Evolutionary conservation across 2,329 filamentous ascomycete species (phyloP).

Genomic region (Cladophialophora bantiana): DNA sequence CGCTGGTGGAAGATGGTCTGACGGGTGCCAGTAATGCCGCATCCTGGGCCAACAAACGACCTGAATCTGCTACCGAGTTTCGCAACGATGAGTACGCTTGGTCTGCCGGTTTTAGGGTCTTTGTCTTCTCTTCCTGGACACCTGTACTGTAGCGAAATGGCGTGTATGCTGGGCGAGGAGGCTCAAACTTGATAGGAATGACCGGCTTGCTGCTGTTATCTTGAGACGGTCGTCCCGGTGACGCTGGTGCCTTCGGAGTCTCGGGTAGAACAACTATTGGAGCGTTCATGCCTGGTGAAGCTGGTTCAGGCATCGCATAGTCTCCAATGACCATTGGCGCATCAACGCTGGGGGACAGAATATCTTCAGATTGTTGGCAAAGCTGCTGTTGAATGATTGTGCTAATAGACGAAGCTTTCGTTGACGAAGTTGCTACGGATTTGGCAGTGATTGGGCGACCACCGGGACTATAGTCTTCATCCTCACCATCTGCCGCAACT

Average conservation of each 20-base stretch:
- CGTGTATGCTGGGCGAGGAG: slow-evolving; percentile 52
- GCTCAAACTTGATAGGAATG: slow-evolving; percentile 42
- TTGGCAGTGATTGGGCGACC: slow-evolving; percentile 14
- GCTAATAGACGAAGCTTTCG: not conserved
- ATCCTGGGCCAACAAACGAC: slow-evolving; percentile 51
- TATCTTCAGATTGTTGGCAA: slow-evolving; percentile 32
- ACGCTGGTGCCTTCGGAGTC: slow-evolving; percentile 8
- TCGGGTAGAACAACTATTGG: slow-evolving; percentile 30
- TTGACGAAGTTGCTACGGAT: not conserved
- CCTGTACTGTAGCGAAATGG: slow-evolving; percentile 55
- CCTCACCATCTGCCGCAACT: slow-evolving; percentile 40
- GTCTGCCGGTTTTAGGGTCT: slow-evolving; percentile 52
- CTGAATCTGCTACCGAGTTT: slow-evolving; percentile 53
- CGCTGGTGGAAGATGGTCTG: slow-evolving; percentile 37
- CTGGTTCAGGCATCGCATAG: slow-evolving; percentile 33
- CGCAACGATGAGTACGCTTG: slow-evolving; percentile 57
- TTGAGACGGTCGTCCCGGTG: slow-evolving; percentile 17
- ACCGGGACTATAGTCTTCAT: slow-evolving; percentile 56
- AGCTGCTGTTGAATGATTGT: slow-evolving; percentile 23
- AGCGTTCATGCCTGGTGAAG: slow-evolving; percentile 37
- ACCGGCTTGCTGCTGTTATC: slow-evolving; percentile 20
- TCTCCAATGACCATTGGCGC: slow-evolving; percentile 42
- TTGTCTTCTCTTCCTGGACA: slow-evolving; percentile 49
- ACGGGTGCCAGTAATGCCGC: slow-evolving; percentile 33
- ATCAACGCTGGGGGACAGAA: slow-evolving; percentile 37